These are phyloP conservation scores for Fonsecaea multimorphosa DNA, from an alignment of 2,329 filamentous ascomycete species.

Conservation along the genomic window DNA sequence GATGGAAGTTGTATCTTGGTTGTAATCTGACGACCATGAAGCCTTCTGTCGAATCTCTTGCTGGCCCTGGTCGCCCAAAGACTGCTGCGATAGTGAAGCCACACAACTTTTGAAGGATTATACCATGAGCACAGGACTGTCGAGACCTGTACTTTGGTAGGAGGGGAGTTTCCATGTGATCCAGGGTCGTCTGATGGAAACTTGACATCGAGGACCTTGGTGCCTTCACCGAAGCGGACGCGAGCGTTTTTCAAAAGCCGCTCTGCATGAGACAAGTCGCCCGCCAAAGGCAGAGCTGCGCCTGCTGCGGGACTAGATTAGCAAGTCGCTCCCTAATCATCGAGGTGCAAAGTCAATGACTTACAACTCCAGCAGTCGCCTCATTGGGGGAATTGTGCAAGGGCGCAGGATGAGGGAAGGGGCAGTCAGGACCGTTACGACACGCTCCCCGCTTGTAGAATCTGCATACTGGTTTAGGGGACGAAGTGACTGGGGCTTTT, in stretches of 20 bases:
- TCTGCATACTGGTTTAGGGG: background rate
- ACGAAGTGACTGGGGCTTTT: background rate
- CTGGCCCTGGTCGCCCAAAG: conserved; percentile 17
- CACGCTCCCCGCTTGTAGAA: conserved; percentile 6
- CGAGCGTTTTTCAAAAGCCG: conserved; percentile 6
- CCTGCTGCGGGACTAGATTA: background rate
- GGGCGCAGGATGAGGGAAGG: conserved; percentile 2
- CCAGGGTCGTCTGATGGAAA: conserved; percentile 5
- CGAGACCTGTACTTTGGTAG: conserved; percentile 4
- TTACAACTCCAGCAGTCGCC: background rate
- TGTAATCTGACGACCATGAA: conserved; percentile 10
- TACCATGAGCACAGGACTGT: conserved; percentile 28
- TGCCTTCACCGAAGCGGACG: conserved; percentile 17
- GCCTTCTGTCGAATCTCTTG: conserved; percentile 16
- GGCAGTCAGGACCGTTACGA: conserved; percentile 8
- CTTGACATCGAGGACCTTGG: conserved; percentile 14
- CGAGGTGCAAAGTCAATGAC: background rate
- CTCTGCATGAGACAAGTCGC: background rate
- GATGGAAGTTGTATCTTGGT: conserved; percentile 12
- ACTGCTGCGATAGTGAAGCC: conserved; percentile 21
- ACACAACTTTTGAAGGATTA: conserved; percentile 24
- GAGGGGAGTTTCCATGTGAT: background rate
- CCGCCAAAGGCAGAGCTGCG: background rate
- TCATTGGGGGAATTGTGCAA: background rate
- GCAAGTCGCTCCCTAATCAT: background rate